A percentile compares a stretch with the other conserved stretches of the same genome.
These are phyloP conservation scores for Acanthamoeba sp. DNA, from an alignment of 208 protist genomes.

Conservation along the genomic window DNA sequence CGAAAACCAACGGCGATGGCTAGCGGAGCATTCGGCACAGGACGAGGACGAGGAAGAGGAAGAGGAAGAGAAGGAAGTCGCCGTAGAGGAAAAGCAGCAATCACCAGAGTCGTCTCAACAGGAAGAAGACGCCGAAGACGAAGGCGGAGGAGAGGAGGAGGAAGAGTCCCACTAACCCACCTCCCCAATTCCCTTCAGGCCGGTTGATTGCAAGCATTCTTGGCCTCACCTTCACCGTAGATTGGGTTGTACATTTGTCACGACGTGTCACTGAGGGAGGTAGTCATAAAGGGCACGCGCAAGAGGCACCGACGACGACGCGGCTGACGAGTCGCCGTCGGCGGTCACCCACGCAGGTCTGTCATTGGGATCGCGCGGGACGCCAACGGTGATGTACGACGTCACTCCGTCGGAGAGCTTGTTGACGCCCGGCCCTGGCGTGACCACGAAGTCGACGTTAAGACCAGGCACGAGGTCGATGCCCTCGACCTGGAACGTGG, in stretches of 20 bases:
- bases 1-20: constrained; percentile 19
- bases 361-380: neutral
- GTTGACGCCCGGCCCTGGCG: neutral
- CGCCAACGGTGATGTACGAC: neutral
- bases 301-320: neutral
- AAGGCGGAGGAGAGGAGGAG: too few species aligned
- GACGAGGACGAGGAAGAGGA: constrained; percentile 33
- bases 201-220: too few species aligned
- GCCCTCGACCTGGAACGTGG: neutral
- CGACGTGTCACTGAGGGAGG: too few species aligned
- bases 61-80: neutral
- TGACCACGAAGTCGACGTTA: neutral
- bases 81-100: too few species aligned
- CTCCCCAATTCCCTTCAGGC: too few species aligned
- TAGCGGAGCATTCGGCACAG: neutral
- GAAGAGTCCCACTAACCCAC: too few species aligned
- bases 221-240: too few species aligned
- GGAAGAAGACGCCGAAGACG: too few species aligned
- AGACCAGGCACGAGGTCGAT: neutral
- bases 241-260: too few species aligned
- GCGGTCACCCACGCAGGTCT: neutral
- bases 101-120: too few species aligned
- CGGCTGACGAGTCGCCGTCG: too few species aligned
- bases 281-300: too few species aligned
- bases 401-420: neutral